These are phyloP conservation scores for Butyriboletus loyo DNA, from an alignment of 768 basidiomycete genomes.

Conservation along the genomic window DNA sequence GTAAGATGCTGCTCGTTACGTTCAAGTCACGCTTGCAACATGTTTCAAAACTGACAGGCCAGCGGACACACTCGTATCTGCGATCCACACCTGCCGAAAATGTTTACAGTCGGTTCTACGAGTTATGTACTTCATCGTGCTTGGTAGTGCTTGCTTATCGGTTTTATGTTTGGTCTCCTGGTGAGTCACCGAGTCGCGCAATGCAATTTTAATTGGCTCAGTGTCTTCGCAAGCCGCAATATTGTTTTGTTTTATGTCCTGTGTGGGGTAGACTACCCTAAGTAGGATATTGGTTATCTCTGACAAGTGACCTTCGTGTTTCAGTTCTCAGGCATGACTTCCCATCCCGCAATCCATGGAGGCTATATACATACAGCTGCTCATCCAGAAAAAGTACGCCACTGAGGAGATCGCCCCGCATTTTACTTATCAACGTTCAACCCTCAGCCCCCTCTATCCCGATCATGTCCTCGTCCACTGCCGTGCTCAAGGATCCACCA, in stretches of 20 bases:
- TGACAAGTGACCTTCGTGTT: neutral
- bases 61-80: too few relatives aligned
- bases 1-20: neutral
- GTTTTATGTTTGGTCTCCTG: too few relatives aligned
- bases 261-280: too few relatives aligned
- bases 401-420: conserved; percentile 2
- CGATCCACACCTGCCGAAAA: too few relatives aligned
- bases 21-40: neutral
- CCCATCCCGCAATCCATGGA: neutral
- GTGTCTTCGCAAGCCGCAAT: neutral
- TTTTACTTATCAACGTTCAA: neutral
- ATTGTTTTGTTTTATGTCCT: too few relatives aligned
- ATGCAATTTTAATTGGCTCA: neutral
- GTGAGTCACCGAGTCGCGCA: too few relatives aligned
- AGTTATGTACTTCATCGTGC: neutral
- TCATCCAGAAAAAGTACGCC: conserved; percentile 11
- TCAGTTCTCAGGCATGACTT: too few relatives aligned
- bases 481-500: neutral
- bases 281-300: too few relatives aligned
- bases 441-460: neutral
- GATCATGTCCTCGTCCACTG: conserved; percentile 9
- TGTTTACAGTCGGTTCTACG: neutral
- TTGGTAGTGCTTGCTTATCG: too few relatives aligned
- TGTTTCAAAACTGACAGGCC: neutral
- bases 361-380: too few relatives aligned